phyloP scores from a whole-genome alignment of 345 rosid species.

The Clausena lansium region DNA sequence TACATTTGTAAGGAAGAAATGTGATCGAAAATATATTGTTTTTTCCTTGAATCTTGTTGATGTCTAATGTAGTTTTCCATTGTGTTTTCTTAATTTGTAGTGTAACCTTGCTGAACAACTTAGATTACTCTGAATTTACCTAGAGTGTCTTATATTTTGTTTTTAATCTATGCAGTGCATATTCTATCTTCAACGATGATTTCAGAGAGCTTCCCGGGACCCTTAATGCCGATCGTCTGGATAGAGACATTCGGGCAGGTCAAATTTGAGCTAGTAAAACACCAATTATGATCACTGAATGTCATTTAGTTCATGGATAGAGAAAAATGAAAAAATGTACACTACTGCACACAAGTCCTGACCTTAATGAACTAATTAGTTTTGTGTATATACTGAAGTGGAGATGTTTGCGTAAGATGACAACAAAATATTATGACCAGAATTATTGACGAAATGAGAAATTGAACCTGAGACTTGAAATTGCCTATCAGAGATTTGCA shows the following conservation, averaged over 20 bases:
- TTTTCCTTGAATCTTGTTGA: background rate
- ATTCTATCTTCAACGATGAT: conserved; percentile 86
- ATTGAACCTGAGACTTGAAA: background rate
- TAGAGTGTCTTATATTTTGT: background rate
- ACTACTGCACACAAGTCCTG: background rate
- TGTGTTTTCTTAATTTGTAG: background rate
- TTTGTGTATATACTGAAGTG: background rate
- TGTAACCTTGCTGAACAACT: background rate
- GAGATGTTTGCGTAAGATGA: background rate
- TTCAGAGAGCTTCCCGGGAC: conserved; percentile 96
- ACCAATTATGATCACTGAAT: background rate
- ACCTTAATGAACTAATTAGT: background rate
- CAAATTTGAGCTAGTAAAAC: conserved; percentile 45
- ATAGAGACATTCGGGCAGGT: conserved; percentile 75
- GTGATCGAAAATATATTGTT: background rate
- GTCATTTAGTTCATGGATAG: background rate
- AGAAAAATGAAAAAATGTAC: background rate
- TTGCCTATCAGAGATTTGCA: background rate
- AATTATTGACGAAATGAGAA: background rate
- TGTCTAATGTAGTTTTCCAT: background rate
- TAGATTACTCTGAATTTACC: background rate
- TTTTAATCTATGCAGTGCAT: conserved; percentile 50
- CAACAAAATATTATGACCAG: background rate
- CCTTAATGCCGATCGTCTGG: conserved; percentile 77
- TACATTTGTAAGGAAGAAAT: background rate